Evolutionary conservation across 2,329 filamentous ascomycete genomes (phyloP), one percentile per base, ranked within the genome.

Genomic region (Cryphonectria parasitica): DNA sequence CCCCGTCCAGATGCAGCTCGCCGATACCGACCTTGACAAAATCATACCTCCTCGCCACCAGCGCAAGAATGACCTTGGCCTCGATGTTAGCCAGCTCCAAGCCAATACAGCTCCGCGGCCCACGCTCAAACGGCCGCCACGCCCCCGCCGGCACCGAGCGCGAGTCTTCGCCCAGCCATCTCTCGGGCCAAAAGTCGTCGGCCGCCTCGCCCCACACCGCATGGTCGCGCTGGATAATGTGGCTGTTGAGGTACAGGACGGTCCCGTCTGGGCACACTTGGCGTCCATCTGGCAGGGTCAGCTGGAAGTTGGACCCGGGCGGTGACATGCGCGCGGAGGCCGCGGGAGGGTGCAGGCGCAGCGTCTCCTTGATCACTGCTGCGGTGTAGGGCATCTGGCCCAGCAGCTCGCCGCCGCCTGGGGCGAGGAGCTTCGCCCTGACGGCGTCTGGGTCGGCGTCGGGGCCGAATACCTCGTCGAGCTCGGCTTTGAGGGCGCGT

Each of bases 121-220:
- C 87, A 34, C 83, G 81, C 73, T 86, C 84, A 73, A 89, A 89
- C 0, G 85, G 81, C 31, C 86, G 78, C 82, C 83, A 89, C 1
- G 86, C 86, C 56, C 82, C 80, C 10, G 77, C 72, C 52, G 78
- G 77, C 25, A 75, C 75, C 52, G 67, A 69, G 72, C 34, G 66
- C 25, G 67, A 34, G n/a, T 78, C 22, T 22, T 49, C 76, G 2
- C 76, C 75, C 3, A 80, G 74, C 81, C 82, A 84, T 5, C 82
- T 76, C 74, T 84, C 83, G 0, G 82, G 82, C 7, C 78, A 74
- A 66, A 80, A 84, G 67, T 77, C 77, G 49, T 80, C 74, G 13
- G 74, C 79, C 17, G 75, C 78, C 0, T 77, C 77, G 10, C 81
- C 82, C 72, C 76, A 82, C n/a, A 79, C 77, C 1, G n/a, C 71